These are phyloP conservation scores for Asclepias syriaca DNA, from an alignment of 257 asterid genomes.

Conservation along the genomic window DNA sequence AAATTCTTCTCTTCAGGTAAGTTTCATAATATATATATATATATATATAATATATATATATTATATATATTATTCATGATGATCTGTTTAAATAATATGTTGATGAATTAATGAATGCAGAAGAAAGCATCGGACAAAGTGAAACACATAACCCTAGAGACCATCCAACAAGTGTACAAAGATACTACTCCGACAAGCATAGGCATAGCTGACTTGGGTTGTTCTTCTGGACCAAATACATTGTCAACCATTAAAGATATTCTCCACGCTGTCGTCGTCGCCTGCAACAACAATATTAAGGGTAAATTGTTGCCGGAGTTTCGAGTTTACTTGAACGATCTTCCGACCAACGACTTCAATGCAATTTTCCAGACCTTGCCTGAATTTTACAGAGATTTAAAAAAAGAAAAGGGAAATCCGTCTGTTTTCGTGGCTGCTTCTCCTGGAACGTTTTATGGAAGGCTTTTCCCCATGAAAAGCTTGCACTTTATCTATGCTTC, in stretches of 20 bases:
- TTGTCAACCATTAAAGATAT: conserved; percentile 57
- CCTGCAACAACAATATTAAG: conserved; percentile 2
- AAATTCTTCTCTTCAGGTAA: conserved; percentile 77
- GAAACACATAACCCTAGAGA: conserved; percentile 51
- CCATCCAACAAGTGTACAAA: conserved; percentile 34
- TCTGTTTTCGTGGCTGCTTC: conserved; percentile 59
- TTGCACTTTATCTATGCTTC: conserved; percentile 78
- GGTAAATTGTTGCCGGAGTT: conserved; percentile 35
- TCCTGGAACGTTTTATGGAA: conserved; percentile 87
- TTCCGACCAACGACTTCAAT: conserved; percentile 82
- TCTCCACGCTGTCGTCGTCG: conserved; percentile 32
- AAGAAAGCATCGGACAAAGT: conserved; percentile 70
- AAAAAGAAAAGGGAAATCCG: conserved; percentile 25
- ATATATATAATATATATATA: too few species aligned
- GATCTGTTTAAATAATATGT: not conserved
- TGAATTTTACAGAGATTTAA: conserved; percentile 43
- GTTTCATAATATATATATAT: not conserved
- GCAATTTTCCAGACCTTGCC: conserved; percentile 75
- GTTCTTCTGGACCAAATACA: conserved; percentile 85
- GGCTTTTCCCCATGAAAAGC: conserved; percentile 62
- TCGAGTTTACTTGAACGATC: conserved; percentile 68
- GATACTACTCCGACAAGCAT: conserved; percentile 58
- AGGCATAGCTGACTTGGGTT: conserved; percentile 87
- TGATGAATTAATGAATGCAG: conserved; percentile 33
- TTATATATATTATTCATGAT: too few species aligned